Evolutionary conservation across 2,329 filamentous ascomycete species (phyloP).

Genomic region (Xylariales sp.): DNA sequence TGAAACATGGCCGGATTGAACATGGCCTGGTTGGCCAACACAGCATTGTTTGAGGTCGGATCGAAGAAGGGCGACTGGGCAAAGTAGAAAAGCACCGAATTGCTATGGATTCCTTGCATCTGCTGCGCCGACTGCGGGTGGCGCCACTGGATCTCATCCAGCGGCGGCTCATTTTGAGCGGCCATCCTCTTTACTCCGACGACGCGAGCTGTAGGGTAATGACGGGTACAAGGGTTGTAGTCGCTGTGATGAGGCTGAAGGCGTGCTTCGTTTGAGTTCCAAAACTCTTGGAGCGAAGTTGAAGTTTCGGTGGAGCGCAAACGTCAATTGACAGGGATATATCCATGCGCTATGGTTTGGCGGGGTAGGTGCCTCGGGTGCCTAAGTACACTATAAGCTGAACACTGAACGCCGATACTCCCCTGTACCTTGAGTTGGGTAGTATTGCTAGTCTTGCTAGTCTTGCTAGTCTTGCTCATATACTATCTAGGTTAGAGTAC

Average conservation of each 20-base stretch:
- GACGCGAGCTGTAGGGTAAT: neutral
- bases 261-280: neutral
- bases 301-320: constrained; percentile 27
- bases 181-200: constrained; percentile 36
- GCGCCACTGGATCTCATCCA: constrained; percentile 77
- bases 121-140: constrained; percentile 61
- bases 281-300: constrained; percentile 1
- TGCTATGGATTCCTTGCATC: constrained; percentile 71
- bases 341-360: constrained; percentile 26
- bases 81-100: constrained; percentile 75
- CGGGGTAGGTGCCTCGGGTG: constrained; percentile 16
- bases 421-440: too few species aligned
- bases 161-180: constrained; percentile 52
- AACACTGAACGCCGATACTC: neutral
- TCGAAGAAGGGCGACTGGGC: constrained; percentile 76
- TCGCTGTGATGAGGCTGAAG: constrained; percentile 8
- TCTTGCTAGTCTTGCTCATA: too few species aligned
- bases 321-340: constrained; percentile 34
- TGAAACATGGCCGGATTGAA: constrained; percentile 69
- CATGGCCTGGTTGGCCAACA: constrained; percentile 70
- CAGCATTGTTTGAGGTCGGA: constrained; percentile 73
- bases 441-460: neutral
- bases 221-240: neutral
- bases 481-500: too few species aligned
- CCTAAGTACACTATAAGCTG: neutral